A percentile compares a stretch with the other conserved stretches of the same genome.
Conservation (phyloP, 495 filamentous ascomycete species). For the Trichoderma reesei region DNA sequence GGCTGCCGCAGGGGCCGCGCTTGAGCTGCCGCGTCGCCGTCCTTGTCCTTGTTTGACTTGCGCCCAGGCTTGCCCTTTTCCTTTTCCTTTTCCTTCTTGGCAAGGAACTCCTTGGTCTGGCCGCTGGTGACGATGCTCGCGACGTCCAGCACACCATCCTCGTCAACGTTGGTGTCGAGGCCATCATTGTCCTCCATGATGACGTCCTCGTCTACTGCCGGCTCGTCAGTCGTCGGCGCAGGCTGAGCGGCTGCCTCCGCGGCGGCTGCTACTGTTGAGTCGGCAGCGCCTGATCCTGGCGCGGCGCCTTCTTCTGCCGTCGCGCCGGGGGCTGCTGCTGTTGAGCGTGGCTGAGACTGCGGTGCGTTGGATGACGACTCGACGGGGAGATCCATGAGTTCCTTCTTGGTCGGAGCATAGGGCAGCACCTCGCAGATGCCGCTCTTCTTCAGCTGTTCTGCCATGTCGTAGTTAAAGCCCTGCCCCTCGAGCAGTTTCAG, state of each 20-base stretch:
- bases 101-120: slow-evolving; percentile 84
- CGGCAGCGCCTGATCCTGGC: not conserved
- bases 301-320: slow-evolving; percentile 20
- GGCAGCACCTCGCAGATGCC: slow-evolving; percentile 81
- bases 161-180: slow-evolving; percentile 40
- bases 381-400: slow-evolving; percentile 39
- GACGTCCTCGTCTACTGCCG: slow-evolving; percentile 17
- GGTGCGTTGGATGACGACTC: slow-evolving; percentile 52
- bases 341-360: slow-evolving; percentile 31
- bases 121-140: slow-evolving; percentile 87
- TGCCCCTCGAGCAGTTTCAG: slow-evolving; percentile 55
- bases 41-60: slow-evolving; percentile 43
- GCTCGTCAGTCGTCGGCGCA: slow-evolving; percentile 18
- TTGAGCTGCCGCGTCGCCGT: slow-evolving; percentile 45
- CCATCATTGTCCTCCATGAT: slow-evolving; percentile 45
- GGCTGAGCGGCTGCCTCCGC: slow-evolving; percentile 23
- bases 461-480: slow-evolving; percentile 76
- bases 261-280: slow-evolving; percentile 5
- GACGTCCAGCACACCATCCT: slow-evolving; percentile 86
- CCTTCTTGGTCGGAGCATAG: slow-evolving; percentile 48
- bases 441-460: slow-evolving; percentile 87
- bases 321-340: slow-evolving; percentile 23
- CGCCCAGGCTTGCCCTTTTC: slow-evolving; percentile 44
- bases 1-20: slow-evolving; percentile 55
- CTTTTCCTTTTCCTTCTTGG: slow-evolving; percentile 86